Base-by-base conservation (phyloP, 441 rosid genomes). In the Bruguiera hainesii region DNA sequence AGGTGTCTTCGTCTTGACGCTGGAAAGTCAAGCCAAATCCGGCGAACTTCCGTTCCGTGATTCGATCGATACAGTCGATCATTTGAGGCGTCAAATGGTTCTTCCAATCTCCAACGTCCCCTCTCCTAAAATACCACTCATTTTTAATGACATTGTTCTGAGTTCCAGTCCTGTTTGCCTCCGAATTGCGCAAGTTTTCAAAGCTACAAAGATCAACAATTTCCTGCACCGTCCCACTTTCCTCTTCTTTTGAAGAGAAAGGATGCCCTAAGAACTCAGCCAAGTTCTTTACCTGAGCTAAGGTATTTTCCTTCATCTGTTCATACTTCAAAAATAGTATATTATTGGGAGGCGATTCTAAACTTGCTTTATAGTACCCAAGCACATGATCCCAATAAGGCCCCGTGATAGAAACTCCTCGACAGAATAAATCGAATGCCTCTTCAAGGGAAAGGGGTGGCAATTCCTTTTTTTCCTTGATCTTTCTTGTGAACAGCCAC, bases 381-480 rank as follows among this genome's bases (percentile, higher is more conserved):
- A 61, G 15, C 15, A 61, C 53, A 26, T 61, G 65, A 6, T 61
- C 65, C 39, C 11, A 61, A 26, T 16, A 61, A 25, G 65, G 65
- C 39, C 65, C 65, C 39, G 10, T 37, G 28, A 5, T 23, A 5
- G 0, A 0, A 13, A 23, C 4, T 5, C 65, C 85, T 21, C 26
- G 23, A 29, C 81, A 83, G 48, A 67, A 78, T 68, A 72, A 53
- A 20, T 83, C 78, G 51, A 72, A 74, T 18, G 76, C 68, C 62
- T 71, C 77, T 55, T 78, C 78, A 3, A 80, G 3, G 0, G 64
- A 60, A 31, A 57, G 55, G 20, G 55, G 55, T 20, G 19, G 20
- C 6, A 3, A 19, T 19, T 50, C 20, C 20, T 6, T 57, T 63
- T 20, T 7, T 59, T 7, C 16, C 4, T 6, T 15, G 6, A 61